Percentiles rank a stretch among this genome's conserved stretches.
Evolutionary conservation across 1,284 basidiomycete species (phyloP).

Genomic region (Flammula alnicola): DNA sequence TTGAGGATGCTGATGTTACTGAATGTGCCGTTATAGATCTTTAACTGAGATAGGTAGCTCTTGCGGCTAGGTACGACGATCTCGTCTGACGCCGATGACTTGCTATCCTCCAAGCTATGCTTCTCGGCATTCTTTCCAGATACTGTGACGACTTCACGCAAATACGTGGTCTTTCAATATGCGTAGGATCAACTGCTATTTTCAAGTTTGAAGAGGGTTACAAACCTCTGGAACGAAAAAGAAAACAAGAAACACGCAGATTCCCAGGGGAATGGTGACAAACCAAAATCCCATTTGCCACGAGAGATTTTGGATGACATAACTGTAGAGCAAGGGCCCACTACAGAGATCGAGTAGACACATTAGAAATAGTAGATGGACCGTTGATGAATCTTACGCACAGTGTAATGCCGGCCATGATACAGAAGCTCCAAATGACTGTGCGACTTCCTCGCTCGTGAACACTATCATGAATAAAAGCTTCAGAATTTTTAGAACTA

Average conservation of each 20-base stretch:
- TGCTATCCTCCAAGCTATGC: slow-evolving; percentile 33
- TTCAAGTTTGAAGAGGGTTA: slow-evolving; percentile 2
- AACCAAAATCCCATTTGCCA: slow-evolving; percentile 50
- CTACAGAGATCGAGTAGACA: slow-evolving; percentile 15
- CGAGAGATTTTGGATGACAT: slow-evolving; percentile 45
- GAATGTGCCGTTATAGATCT: slow-evolving; percentile 41
- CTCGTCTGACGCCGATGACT: slow-evolving; percentile 17
- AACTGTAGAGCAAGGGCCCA: slow-evolving; percentile 45
- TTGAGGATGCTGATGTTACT: slow-evolving; percentile 37
- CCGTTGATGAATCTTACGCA: slow-evolving; percentile 23
- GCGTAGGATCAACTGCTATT: too few relatives aligned
- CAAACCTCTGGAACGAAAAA: slow-evolving; percentile 49
- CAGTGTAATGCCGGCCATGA: slow-evolving; percentile 48
- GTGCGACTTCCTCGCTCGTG: slow-evolving; percentile 47
- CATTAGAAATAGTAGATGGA: background rate
- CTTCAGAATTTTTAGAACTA: background rate
- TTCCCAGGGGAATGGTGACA: slow-evolving; percentile 44
- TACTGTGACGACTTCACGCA: slow-evolving; percentile 6
- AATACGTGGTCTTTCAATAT: slow-evolving; percentile 35
- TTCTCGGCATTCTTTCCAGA: slow-evolving; percentile 26
- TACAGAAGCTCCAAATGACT: slow-evolving; percentile 47
- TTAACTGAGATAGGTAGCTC: slow-evolving; percentile 38
- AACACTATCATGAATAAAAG: slow-evolving; percentile 33
- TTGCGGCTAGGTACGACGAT: slow-evolving; percentile 20
- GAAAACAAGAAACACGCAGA: slow-evolving; percentile 40